Evolutionary conservation across 129 eudicot genomes (phyloP).

Genomic region (Lactuca saligna): DNA sequence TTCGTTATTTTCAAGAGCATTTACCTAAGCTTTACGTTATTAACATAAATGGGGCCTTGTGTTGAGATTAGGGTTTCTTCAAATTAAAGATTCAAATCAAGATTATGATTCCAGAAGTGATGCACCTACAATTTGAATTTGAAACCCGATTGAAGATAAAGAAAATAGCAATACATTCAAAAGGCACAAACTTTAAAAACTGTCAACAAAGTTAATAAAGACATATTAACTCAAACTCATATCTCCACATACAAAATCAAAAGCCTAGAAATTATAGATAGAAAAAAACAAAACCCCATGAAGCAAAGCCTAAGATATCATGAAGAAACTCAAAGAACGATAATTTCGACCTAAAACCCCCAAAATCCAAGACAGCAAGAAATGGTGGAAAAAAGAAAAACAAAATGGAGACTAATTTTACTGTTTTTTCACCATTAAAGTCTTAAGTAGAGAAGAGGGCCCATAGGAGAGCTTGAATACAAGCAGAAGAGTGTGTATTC

Average conservation of each 20-base stretch:
- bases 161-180: conserved; percentile 28
- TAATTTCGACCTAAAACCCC: not conserved
- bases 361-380: conserved; percentile 62
- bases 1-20: too few relatives aligned
- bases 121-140: conserved; percentile 29
- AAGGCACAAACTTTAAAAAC: conserved; percentile 33
- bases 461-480: conserved; percentile 43
- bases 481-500: conserved; percentile 50
- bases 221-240: conserved; percentile 29
- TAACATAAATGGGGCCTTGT: not conserved
- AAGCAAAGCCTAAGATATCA: conserved; percentile 12
- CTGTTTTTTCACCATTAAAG: conserved; percentile 46
- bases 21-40: too few relatives aligned
- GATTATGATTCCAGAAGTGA: conserved; percentile 6
- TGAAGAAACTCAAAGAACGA: not conserved
- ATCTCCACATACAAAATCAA: conserved; percentile 31
- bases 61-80: conserved; percentile 24
- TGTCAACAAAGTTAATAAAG: conserved; percentile 35
- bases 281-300: not conserved
- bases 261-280: conserved; percentile 7
- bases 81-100: conserved; percentile 17
- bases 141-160: conserved; percentile 27
- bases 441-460: conserved; percentile 67
- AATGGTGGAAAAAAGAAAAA: conserved; percentile 43
- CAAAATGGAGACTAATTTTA: conserved; percentile 25